A percentile compares a stretch with the other conserved stretches of the same genome.
phyloP scores from a whole-genome alignment of 495 filamentous ascomycete species.

The Filosporella fistucella region DNA sequence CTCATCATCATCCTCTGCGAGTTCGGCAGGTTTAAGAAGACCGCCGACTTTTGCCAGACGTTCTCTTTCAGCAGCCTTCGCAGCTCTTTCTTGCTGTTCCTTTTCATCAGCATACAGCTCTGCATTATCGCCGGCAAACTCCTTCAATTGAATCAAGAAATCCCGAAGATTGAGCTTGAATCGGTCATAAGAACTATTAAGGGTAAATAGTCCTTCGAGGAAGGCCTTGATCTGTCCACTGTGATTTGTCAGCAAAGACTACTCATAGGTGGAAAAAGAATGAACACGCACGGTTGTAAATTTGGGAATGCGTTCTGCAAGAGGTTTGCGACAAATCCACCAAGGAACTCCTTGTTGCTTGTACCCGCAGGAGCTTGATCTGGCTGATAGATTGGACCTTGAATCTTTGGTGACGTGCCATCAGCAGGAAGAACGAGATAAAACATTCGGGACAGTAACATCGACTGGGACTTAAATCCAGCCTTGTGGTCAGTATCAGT shows the following conservation, averaged over 20 bases:
- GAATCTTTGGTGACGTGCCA: conserved; percentile 69
- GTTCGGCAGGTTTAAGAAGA: conserved; percentile 85
- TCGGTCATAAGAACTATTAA: conserved; percentile 74
- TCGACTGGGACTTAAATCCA: conserved; percentile 94
- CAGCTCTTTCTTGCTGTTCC: conserved; percentile 76
- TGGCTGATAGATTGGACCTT: conserved; percentile 79
- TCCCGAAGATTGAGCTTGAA: conserved; percentile 95
- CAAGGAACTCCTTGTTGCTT: conserved; percentile 81
- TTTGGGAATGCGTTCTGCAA: conserved; percentile 91
- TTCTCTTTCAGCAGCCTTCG: conserved; percentile 75
- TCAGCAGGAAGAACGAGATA: conserved; percentile 71
- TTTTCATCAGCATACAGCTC: conserved; percentile 95
- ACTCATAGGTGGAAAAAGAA: too few relatives aligned
- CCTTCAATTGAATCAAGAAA: conserved; percentile 94
- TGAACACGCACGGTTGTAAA: conserved; percentile 72
- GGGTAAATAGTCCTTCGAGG: conserved; percentile 77
- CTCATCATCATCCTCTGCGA: conserved; percentile 78
- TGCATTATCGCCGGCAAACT: conserved; percentile 88
- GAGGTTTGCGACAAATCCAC: conserved; percentile 78
- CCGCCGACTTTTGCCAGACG: conserved; percentile 89
- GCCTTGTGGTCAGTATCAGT: conserved; percentile 98
- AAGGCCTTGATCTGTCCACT: conserved; percentile 86
- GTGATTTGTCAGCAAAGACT: conserved; percentile 36
- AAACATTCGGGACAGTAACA: conserved; percentile 93
- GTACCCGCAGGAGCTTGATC: conserved; percentile 82